These are phyloP conservation scores for Trichoderma afroharzianum DNA, from an alignment of 2,329 filamentous ascomycete genomes.

Conservation along the genomic window DNA sequence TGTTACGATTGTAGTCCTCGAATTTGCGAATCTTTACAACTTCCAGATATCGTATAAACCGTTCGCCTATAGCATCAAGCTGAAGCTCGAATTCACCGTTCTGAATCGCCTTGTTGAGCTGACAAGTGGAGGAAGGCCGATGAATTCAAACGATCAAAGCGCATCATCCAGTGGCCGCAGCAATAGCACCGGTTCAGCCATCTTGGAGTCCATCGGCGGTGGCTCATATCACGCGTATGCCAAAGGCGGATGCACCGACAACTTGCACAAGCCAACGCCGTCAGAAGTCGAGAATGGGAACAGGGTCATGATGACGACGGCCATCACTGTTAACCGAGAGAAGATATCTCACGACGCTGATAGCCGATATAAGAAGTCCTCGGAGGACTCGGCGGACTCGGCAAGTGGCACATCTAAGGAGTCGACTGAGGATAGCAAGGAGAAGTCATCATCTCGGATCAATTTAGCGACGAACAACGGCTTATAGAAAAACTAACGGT, in stretches of 20 bases:
- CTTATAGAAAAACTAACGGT: not conserved
- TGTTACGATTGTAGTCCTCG: slow-evolving; percentile 30
- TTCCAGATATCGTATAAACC: slow-evolving; percentile 32
- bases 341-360: not conserved
- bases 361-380: not conserved
- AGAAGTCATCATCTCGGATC: not conserved
- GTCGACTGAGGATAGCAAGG: not conserved
- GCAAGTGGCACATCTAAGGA: not conserved
- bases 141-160: not conserved
- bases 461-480: not conserved
- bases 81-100: slow-evolving; percentile 34
- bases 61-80: slow-evolving; percentile 32
- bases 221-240: slow-evolving; percentile 12
- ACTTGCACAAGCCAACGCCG: not conserved
- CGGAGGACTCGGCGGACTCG: not conserved
- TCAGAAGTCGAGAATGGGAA: slow-evolving; percentile 1
- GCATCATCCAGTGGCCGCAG: not conserved
- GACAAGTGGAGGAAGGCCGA: slow-evolving; percentile 3
- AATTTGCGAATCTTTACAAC: slow-evolving; percentile 28
- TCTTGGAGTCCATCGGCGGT: not conserved
- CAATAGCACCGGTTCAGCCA: not conserved
- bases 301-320: slow-evolving; percentile 8
- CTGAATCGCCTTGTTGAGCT: slow-evolving; percentile 32
- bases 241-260: not conserved
- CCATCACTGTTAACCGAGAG: slow-evolving; percentile 3